Percentiles rank a stretch among this genome's conserved stretches.
Evolutionary conservation across 495 filamentous ascomycete species (phyloP).

Genomic region (Clavariopsis aquatica): DNA sequence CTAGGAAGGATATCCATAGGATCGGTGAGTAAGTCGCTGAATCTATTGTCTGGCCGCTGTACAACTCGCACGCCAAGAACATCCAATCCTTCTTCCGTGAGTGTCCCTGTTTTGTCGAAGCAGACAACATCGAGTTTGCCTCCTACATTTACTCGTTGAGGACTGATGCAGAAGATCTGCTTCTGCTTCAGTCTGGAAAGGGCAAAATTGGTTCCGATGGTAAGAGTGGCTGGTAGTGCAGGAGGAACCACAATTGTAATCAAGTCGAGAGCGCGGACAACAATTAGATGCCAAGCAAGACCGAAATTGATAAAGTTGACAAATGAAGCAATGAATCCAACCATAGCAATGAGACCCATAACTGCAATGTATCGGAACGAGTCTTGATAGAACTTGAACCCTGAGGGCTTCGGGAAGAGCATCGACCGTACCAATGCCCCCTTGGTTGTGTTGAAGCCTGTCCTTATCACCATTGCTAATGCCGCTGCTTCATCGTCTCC

Average conservation of each 20-base stretch:
- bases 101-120: constrained; percentile 97
- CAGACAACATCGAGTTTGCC: constrained; percentile 95
- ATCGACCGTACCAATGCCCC: constrained; percentile 95
- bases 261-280: constrained; percentile 88
- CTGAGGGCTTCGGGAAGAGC: constrained; percentile 97
- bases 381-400: constrained; percentile 97
- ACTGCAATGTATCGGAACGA: constrained; percentile 98
- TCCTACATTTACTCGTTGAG: constrained; percentile 92
- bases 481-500: constrained; percentile 88
- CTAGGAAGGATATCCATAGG: constrained; percentile 57
- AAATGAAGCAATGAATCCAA: constrained; percentile 89
- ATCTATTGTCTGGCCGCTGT: constrained; percentile 58
- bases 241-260: constrained; percentile 98
- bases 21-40: constrained; percentile 63
- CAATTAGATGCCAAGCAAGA: constrained; percentile 83
- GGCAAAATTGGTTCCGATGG: constrained; percentile 95
- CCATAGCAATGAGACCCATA: constrained; percentile 83
- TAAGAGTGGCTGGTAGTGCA: constrained; percentile 92
- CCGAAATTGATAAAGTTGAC: constrained; percentile 86
- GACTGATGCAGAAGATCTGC: constrained; percentile 95
- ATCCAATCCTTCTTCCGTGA: constrained; percentile 96
- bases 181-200: constrained; percentile 80
- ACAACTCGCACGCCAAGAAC: constrained; percentile 85
- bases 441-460: constrained; percentile 96
- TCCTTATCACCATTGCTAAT: constrained; percentile 86